Base-by-base conservation (phyloP, 2,329 filamentous ascomycete species). In the Cercospora nicotianae region DNA sequence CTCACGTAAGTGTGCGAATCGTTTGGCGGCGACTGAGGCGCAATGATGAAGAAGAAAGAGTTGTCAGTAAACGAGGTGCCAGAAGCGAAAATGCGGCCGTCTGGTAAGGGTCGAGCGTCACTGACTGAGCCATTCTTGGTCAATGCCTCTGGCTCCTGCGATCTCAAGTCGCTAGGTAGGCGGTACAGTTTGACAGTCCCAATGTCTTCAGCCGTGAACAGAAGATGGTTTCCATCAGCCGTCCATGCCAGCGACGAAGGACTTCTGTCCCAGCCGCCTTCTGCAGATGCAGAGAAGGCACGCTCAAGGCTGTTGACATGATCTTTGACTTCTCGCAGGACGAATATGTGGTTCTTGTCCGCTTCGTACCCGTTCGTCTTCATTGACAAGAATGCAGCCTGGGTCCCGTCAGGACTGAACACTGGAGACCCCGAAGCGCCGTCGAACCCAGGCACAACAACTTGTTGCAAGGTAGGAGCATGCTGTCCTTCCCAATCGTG, bases 321-420 rank as follows among this genome's bases (percentile, higher is more conserved):
- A 62, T 20, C 48, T 12, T 67, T 62, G 31, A 91, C 81, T 72
- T 92, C 85, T 1, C 87, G 85, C 6, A 92, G 78, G 2, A 92
- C 80, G 69, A 93, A 80, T 3, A 93, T 81, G 55, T 89, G 86
- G 55, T 90, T 86, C 78, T 91, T 91, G 81, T 97, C 93, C 16
- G 90, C 87, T 79, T 97, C 93, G 77, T 97, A 96, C 67, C 90
- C 88, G 62, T 87, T 84, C 65, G 86, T 86, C 70, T 87, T 86
- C 93, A 96, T 96, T 69, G 91, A 88, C 31, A 92, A 84, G 77
- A 96, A 97, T 1, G 88, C 92, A 28, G 94, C 82, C 68, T 86
- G 86, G 39, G 84, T 86, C 9, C 92, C 91, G 74, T 90, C 85
- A 3, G 88, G 87, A 3, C 92, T 94, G 80, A 96, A 96, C 0